phyloP scores from a whole-genome alignment of 2,329 filamentous ascomycete genomes.

The Venturia aucupariae region DNA sequence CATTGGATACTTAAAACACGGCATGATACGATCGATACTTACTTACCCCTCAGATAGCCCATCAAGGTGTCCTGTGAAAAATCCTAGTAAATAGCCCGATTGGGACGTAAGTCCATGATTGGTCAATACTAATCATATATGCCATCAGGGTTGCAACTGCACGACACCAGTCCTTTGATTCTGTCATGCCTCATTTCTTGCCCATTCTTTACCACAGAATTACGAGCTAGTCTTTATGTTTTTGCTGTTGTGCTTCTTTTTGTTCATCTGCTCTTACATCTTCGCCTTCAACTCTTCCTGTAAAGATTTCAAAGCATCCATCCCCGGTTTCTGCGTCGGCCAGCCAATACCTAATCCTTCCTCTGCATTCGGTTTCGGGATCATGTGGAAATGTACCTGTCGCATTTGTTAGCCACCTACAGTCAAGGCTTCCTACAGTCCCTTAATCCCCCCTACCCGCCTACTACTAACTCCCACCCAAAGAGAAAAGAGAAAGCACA shows the following conservation, averaged over 20 bases:
- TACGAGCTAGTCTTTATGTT: no score
- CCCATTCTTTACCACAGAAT: not conserved
- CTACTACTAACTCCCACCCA: no score
- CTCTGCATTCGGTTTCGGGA: constrained; percentile 79
- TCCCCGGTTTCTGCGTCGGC: constrained; percentile 67
- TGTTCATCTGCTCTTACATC: constrained; percentile 48
- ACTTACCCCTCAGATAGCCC: not conserved
- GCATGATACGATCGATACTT: not conserved
- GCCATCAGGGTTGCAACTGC: constrained; percentile 6
- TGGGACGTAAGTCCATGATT: not conserved
- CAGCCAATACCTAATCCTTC: constrained; percentile 76
- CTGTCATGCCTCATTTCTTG: not conserved
- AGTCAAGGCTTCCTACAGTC: no score
- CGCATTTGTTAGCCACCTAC: not conserved
- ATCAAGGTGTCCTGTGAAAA: not conserved
- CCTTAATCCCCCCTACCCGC: no score
- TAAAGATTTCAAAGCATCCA: constrained; percentile 72
- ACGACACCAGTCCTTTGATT: no score
- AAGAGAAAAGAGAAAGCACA: no score
- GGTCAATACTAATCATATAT: not conserved
- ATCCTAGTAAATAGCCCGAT: not conserved
- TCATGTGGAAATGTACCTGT: constrained; percentile 92
- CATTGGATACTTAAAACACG: not conserved
- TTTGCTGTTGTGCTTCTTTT: not conserved
- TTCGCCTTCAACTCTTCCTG: constrained; percentile 80